A percentile compares a stretch with the other conserved stretches of the same genome.
phyloP scores from a whole-genome alignment of 2,329 filamentous ascomycete genomes.

The Colletotrichum navitas region DNA sequence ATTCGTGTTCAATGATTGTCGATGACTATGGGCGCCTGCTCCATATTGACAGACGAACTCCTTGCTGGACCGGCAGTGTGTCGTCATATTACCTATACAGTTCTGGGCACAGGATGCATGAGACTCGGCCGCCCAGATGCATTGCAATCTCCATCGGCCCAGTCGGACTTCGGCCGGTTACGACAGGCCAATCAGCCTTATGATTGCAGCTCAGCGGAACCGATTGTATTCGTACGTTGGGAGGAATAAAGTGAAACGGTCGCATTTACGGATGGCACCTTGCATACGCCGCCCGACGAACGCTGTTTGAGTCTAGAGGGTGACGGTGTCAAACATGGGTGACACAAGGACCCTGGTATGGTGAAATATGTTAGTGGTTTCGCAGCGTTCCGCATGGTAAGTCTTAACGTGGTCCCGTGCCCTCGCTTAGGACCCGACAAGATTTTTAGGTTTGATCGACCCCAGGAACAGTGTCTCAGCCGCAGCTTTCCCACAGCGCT shows the following conservation, averaged over 20 bases:
- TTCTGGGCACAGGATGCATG: background rate
- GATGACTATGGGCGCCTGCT: background rate
- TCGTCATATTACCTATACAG: background rate
- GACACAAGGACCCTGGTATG: conserved; percentile 32
- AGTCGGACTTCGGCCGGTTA: background rate
- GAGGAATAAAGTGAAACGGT: background rate
- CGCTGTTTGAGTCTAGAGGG: conserved; percentile 6
- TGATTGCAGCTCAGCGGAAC: background rate
- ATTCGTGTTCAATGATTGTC: background rate
- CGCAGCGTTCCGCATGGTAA: background rate
- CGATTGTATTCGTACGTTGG: background rate
- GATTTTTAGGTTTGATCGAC: conserved; percentile 44
- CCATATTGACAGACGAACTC: too few species aligned
- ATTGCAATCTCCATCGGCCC: background rate
- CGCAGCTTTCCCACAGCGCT: conserved; percentile 20
- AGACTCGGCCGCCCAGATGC: background rate
- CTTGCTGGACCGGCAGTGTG: background rate
- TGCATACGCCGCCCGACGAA: background rate
- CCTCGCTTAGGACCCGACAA: conserved; percentile 17
- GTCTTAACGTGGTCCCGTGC: conserved; percentile 12
- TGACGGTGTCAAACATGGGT: conserved; percentile 38
- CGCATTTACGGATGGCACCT: background rate
- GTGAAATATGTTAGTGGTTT: conserved; percentile 19
- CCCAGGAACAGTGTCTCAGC: conserved; percentile 44
- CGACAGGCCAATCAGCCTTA: background rate